These are phyloP conservation scores for Echria macrotheca DNA, from an alignment of 495 filamentous ascomycete genomes.

Conservation along the genomic window DNA sequence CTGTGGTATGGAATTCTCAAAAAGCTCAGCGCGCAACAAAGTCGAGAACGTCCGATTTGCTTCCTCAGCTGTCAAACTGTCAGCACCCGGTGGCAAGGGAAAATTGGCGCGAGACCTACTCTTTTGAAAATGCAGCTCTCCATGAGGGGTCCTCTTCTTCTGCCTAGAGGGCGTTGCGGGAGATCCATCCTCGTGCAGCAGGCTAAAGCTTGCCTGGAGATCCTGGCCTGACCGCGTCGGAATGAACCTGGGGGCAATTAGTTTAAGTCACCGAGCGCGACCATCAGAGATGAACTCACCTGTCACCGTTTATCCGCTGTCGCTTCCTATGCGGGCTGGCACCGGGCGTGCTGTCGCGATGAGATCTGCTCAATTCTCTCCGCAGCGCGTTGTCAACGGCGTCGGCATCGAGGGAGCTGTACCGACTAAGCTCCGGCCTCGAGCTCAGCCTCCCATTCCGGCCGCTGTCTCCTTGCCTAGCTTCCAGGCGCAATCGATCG, in stretches of 20 bases:
- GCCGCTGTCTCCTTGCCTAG: slow-evolving; percentile 24
- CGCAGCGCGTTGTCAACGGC: slow-evolving; percentile 29
- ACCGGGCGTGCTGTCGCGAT: slow-evolving; percentile 63
- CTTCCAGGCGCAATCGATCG: slow-evolving; percentile 31
- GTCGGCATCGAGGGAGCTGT: slow-evolving; percentile 31
- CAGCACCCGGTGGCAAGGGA: slow-evolving; percentile 24
- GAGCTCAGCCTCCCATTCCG: slow-evolving; percentile 28
- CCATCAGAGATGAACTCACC: too few relatives aligned
- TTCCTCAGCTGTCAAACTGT: slow-evolving; percentile 70
- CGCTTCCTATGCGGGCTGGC: slow-evolving; percentile 82
- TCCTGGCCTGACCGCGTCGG: slow-evolving; percentile 92
- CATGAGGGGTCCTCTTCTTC: slow-evolving; percentile 79
- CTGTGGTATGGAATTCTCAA: slow-evolving; percentile 84
- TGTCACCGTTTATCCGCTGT: slow-evolving; percentile 78
- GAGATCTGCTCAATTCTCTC: slow-evolving; percentile 30
- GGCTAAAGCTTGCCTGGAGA: slow-evolving; percentile 80
- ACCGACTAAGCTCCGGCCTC: slow-evolving; percentile 23
- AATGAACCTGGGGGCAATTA: slow-evolving; percentile 64
- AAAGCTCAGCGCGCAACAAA: slow-evolving; percentile 84
- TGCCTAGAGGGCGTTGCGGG: slow-evolving; percentile 82
- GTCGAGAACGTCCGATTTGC: slow-evolving; percentile 87
- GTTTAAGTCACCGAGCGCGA: not conserved
- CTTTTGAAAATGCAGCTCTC: slow-evolving; percentile 88
- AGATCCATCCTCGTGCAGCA: slow-evolving; percentile 86
- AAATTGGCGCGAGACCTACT: slow-evolving; percentile 50